Base-by-base conservation (phyloP, 257 asterid species). In the Penstemon eatonii region DNA sequence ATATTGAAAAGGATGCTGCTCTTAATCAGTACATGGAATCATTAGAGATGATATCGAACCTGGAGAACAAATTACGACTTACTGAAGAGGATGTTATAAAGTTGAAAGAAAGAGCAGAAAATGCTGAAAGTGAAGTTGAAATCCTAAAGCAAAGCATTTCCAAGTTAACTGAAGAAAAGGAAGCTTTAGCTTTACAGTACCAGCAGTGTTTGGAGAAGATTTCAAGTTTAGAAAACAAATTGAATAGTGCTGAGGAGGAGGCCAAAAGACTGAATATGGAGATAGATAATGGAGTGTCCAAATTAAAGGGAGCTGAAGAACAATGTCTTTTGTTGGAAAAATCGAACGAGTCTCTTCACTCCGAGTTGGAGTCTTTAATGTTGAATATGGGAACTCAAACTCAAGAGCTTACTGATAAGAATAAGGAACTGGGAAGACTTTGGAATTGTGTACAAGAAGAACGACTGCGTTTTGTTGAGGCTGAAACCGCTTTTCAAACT, bases 401-500 rank as follows among this genome's bases (percentile, higher is more conserved):
- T 76, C 93, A 87, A 69, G 96, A 89, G 75, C 96, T 94, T 58
- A 87, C 90, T 3, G 99, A 87, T 76, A 94, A 89, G 87, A 92
- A 91, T 86, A 82, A 83, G 76, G 96, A 94, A 65, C 65, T 94
- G 46, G 96, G 91, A 54, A 79, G 81, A 53, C 89, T 94, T 51
- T 89, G 97, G 97, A 83, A 85, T 68, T 81, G 96, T 72, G 70
- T 94, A 61, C 98, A 91, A 49, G 99, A 94, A 78, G 99, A 94
- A 73, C 83, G 93, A 8, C 66, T 86, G 80, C 97, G 87, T 36
- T 94, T 91, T 71, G 90, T 91, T 53, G 98, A 91, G 78, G 98
- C 98, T 67, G 98, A 94, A 81, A 89, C 97, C 44, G 98, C 96
- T 49, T 94, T 94, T 69, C 96, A 91, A 66, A 86, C 99, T 40